phyloP scores from a whole-genome alignment of 2,329 filamentous ascomycete species.

The Chaetomium olivaceum region DNA sequence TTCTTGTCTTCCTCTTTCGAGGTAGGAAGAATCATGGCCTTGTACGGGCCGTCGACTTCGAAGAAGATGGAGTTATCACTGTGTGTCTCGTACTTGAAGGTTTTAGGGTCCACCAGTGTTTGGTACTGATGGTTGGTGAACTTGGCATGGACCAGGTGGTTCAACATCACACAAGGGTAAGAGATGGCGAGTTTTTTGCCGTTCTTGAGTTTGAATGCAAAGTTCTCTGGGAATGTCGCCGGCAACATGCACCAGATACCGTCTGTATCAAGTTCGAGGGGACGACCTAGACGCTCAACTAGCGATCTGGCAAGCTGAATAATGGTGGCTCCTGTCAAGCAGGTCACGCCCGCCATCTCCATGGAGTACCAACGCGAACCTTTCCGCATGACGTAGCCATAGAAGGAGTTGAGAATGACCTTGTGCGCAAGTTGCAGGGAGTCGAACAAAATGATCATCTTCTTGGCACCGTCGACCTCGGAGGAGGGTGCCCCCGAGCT shows the following conservation, averaged over 20 bases:
- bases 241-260: conserved; percentile 99
- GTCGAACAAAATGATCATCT: conserved; percentile 97
- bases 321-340: conserved; percentile 91
- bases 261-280: conserved; percentile 93
- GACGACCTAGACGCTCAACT: conserved; percentile 88
- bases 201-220: conserved; percentile 88
- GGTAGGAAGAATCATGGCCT: conserved; percentile 93
- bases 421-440: conserved; percentile 97
- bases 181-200: conserved; percentile 97
- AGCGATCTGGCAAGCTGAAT: conserved; percentile 94
- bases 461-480: conserved; percentile 93
- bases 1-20: conserved; percentile 99
- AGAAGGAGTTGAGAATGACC: conserved; percentile 98
- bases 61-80: conserved; percentile 99
- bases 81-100: conserved; percentile 90
- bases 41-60: conserved; percentile 97
- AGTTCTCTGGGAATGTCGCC: conserved; percentile 94
- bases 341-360: conserved; percentile 99
- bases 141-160: conserved; percentile 89
- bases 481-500: conserved; percentile 70
- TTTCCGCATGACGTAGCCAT: conserved; percentile 99
- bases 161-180: conserved; percentile 98
- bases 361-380: conserved; percentile 98
- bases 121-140: conserved; percentile 99
- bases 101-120: conserved; percentile 74